Evolutionary conservation across 805 yeast species (phyloP).

Genomic region (Candida awuae): DNA sequence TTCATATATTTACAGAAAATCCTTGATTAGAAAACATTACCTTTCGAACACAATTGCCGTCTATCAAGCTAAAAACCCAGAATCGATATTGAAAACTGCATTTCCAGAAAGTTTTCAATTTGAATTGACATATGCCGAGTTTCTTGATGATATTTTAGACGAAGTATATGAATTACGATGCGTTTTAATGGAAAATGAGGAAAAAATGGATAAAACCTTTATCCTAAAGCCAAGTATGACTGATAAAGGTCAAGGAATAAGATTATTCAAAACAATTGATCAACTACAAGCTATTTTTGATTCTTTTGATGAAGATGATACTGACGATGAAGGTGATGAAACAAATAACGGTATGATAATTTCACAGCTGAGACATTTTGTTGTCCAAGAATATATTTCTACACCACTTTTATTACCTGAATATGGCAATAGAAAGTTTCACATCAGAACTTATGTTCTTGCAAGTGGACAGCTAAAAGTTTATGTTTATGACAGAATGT

Average conservation of each 20-base stretch:
- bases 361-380: slow-evolving; percentile 83
- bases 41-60: slow-evolving; percentile 76
- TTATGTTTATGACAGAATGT: slow-evolving; percentile 69
- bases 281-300: slow-evolving; percentile 81
- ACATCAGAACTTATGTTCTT: slow-evolving; percentile 76
- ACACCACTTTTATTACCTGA: slow-evolving; percentile 58
- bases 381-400: slow-evolving; percentile 73
- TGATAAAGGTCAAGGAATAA: slow-evolving; percentile 93
- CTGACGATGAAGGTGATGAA: slow-evolving; percentile 50
- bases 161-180: slow-evolving; percentile 84
- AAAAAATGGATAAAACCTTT: slow-evolving; percentile 46
- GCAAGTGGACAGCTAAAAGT: slow-evolving; percentile 69
- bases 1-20: slow-evolving; percentile 83
- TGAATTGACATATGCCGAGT: slow-evolving; percentile 93
- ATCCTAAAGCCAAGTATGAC: slow-evolving; percentile 95
- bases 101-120: slow-evolving; percentile 71
- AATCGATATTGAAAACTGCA: slow-evolving; percentile 47
- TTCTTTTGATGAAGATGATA: slow-evolving; percentile 70
- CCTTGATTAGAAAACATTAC: slow-evolving; percentile 83
- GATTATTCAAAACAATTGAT: slow-evolving; percentile 68
- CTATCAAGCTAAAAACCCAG: slow-evolving; percentile 67
- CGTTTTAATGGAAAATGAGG: slow-evolving; percentile 52
- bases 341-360: slow-evolving; percentile 59
- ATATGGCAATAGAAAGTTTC: slow-evolving; percentile 71
- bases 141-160: slow-evolving; percentile 86